Evolutionary conservation across 306 rosid species (phyloP).

Genomic region (Vigna trinervia): DNA sequence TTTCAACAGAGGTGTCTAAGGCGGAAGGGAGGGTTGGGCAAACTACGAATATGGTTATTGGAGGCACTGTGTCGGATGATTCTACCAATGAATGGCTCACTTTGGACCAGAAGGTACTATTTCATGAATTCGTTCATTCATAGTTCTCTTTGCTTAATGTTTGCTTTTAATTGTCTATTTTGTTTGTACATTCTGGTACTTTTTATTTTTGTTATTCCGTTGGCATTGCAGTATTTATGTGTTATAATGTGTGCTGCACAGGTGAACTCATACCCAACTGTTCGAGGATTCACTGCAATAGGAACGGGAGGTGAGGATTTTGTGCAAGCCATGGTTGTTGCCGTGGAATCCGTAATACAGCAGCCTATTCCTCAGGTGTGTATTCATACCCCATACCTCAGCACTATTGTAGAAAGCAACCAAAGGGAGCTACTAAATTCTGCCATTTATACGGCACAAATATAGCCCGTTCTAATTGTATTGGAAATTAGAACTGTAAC

Average conservation of each 20-base stretch:
- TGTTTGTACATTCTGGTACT: constrained; percentile 9
- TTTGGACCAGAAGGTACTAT: constrained; percentile 91
- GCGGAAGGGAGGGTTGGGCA: constrained; percentile 98
- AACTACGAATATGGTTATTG: constrained; percentile 94
- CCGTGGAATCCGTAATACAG: constrained; percentile 87
- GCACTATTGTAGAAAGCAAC: background rate
- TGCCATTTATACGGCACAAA: background rate
- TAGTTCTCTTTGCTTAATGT: background rate
- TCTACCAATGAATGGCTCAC: constrained; percentile 87
- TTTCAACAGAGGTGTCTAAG: constrained; percentile 86
- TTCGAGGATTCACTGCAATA: constrained; percentile 91
- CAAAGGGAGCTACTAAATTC: no score
- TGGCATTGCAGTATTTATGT: constrained; percentile 7
- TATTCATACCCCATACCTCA: background rate
- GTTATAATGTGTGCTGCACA: constrained; percentile 24
- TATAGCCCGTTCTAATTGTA: background rate
- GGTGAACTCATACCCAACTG: constrained; percentile 96
- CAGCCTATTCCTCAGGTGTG: constrained; percentile 81
- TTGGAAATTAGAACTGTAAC: background rate
- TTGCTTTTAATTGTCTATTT: background rate
- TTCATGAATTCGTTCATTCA: constrained; percentile 15
- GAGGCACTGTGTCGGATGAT: constrained; percentile 95
- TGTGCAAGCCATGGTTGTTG: constrained; percentile 91
- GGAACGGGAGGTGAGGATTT: constrained; percentile 95
- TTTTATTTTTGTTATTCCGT: background rate